Percentiles rank a stretch among this genome's conserved stretches.
Evolutionary conservation across 805 yeast species (phyloP).

Genomic region (Candida cerambycidarum): DNA sequence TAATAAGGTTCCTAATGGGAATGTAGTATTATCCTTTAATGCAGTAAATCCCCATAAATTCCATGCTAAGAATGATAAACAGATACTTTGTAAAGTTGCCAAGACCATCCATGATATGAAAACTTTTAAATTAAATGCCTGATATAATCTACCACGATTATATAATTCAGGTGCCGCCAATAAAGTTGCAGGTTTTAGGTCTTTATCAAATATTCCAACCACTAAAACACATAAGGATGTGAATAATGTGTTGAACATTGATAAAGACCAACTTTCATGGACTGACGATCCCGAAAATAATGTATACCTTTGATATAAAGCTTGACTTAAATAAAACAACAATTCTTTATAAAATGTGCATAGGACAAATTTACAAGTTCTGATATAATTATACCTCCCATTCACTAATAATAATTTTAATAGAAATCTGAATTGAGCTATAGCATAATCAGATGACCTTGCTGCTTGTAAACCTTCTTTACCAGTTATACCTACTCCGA

Average conservation of each 20-base stretch:
- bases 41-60: conserved; percentile 72
- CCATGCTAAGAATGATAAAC: conserved; percentile 66
- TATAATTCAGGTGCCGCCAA: conserved; percentile 92
- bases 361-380: conserved; percentile 88
- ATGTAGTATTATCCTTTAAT: conserved; percentile 68
- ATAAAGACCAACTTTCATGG: conserved; percentile 93
- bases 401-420: conserved; percentile 84
- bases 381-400: conserved; percentile 91
- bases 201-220: conserved; percentile 94
- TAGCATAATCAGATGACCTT: conserved; percentile 88
- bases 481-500: conserved; percentile 97
- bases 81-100: conserved; percentile 71
- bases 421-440: conserved; percentile 89
- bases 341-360: conserved; percentile 95
- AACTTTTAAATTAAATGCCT: conserved; percentile 68
- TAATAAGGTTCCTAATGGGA: conserved; percentile 76
- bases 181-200: conserved; percentile 81
- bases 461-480: conserved; percentile 98
- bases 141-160: conserved; percentile 67
- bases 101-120: conserved; percentile 77
- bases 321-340: conserved; percentile 84
- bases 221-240: conserved; percentile 90
- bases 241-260: conserved; percentile 95
- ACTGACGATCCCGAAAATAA: conserved; percentile 90
- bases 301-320: conserved; percentile 80